These are phyloP conservation scores for Macrotyloma uniflorum DNA, from an alignment of 306 rosid genomes.

Conservation along the genomic window DNA sequence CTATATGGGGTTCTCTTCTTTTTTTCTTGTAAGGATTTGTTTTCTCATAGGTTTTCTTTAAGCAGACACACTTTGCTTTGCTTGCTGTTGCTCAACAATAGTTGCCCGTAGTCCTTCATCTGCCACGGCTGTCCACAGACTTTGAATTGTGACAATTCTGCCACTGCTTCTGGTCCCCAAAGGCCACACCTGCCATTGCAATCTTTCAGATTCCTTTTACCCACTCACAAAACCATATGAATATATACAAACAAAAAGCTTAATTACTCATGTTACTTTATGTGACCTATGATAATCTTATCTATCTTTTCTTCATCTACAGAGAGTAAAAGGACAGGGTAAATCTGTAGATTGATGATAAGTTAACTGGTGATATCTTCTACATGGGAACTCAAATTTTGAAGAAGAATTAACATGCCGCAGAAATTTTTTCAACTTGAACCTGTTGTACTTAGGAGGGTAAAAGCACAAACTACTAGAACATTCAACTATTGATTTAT, in stretches of 20 bases:
- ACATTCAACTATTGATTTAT: not conserved
- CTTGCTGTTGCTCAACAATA: slow-evolving; percentile 15
- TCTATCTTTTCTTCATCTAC: slow-evolving; percentile 6
- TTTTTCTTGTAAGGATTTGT: slow-evolving; percentile 20
- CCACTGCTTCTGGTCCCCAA: slow-evolving; percentile 51
- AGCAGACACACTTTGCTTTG: slow-evolving; percentile 3
- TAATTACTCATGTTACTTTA: slow-evolving; percentile 26
- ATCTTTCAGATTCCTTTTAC: slow-evolving; percentile 51
- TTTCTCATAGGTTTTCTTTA: slow-evolving; percentile 13
- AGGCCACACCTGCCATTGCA: slow-evolving; percentile 50
- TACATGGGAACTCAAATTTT: slow-evolving; percentile 5
- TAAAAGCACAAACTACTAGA: slow-evolving; percentile 17
- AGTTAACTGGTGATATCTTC: not conserved
- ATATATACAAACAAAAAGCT: slow-evolving; percentile 22
- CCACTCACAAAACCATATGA: slow-evolving; percentile 42
- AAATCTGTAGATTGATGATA: slow-evolving; percentile 28
- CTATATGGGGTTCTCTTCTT: not conserved
- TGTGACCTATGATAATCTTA: slow-evolving; percentile 14
- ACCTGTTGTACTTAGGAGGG: slow-evolving; percentile 17
- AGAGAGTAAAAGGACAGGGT: slow-evolving; percentile 19
- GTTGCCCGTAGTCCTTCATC: slow-evolving; percentile 35
- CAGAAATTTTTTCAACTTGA: slow-evolving; percentile 9
- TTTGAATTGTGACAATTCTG: slow-evolving; percentile 44
- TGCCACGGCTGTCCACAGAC: slow-evolving; percentile 41
- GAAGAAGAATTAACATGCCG: not conserved